These are phyloP conservation scores for Arctostaphylos glauca DNA, from an alignment of 148 eudicot species.

Conservation along the genomic window DNA sequence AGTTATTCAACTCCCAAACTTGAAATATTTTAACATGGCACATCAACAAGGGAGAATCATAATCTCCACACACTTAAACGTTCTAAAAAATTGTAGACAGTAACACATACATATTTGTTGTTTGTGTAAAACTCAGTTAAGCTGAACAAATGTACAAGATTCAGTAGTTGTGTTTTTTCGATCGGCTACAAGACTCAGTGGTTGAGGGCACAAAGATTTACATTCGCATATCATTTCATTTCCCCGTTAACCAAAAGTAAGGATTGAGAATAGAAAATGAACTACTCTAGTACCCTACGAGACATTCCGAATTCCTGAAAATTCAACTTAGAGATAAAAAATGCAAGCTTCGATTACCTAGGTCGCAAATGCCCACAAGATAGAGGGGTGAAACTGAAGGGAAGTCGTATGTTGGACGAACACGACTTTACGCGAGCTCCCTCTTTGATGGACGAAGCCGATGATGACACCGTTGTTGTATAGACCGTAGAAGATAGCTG, in stretches of 20 bases:
- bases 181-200: neutral
- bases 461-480: constrained; percentile 18
- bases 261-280: neutral
- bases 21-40: neutral
- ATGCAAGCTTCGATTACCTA: constrained; percentile 26
- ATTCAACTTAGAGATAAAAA: neutral
- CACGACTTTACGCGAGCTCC: constrained; percentile 21
- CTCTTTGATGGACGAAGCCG: constrained; percentile 19
- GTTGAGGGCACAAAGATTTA: neutral
- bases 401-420: constrained; percentile 17
- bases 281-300: no score
- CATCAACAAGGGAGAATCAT: neutral
- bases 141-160: neutral
- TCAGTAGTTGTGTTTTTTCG: neutral
- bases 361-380: constrained; percentile 19
- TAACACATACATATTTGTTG: neutral
- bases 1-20: neutral
- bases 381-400: constrained; percentile 23
- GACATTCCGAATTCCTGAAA: neutral
- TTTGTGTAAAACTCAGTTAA: neutral
- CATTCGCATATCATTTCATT: neutral
- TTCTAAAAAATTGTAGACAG: neutral
- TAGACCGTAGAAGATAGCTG: constrained; percentile 35
- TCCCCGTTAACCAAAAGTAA: neutral
- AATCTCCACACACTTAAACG: neutral